A percentile compares a stretch with the other conserved stretches of the same genome.
phyloP scores from a whole-genome alignment of 352 stramenopile genomes.

The Detonula confervacea region DNA sequence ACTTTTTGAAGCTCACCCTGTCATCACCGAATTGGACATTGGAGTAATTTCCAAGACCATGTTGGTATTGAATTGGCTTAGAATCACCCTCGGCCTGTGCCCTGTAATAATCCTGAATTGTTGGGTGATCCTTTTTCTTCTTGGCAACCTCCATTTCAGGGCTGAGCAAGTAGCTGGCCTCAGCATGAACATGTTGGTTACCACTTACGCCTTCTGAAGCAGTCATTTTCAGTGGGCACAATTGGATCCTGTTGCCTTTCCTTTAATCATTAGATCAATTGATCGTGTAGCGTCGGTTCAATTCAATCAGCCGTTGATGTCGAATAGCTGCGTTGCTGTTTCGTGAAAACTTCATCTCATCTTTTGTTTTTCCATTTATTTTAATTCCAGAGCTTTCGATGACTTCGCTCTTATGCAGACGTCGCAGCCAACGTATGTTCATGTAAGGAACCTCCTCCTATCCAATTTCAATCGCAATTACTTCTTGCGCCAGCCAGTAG shows the following conservation, averaged over 20 bases:
- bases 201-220: slow-evolving; percentile 3
- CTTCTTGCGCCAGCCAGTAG: slow-evolving; percentile 66
- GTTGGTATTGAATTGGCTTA: slow-evolving; percentile 70
- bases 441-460: too few species aligned
- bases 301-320: too few species aligned
- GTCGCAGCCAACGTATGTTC: too few species aligned
- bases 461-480: slow-evolving; percentile 5
- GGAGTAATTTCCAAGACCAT: slow-evolving; percentile 67
- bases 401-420: too few species aligned
- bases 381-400: too few species aligned
- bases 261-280: too few species aligned
- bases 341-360: too few species aligned
- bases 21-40: slow-evolving; percentile 72
- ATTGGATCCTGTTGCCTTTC: not conserved
- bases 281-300: too few species aligned
- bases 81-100: slow-evolving; percentile 35
- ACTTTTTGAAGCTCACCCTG: slow-evolving; percentile 70
- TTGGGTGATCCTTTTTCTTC: slow-evolving; percentile 65
- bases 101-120: slow-evolving; percentile 73
- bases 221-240: slow-evolving; percentile 2
- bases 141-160: slow-evolving; percentile 57
- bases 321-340: too few species aligned
- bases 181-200: not conserved
- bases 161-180: slow-evolving; percentile 29
- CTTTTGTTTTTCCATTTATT: too few species aligned